A percentile compares a stretch with the other conserved stretches of the same genome.
Evolutionary conservation across 306 rosid species (phyloP).

Genomic region (Rosa lucieae): DNA sequence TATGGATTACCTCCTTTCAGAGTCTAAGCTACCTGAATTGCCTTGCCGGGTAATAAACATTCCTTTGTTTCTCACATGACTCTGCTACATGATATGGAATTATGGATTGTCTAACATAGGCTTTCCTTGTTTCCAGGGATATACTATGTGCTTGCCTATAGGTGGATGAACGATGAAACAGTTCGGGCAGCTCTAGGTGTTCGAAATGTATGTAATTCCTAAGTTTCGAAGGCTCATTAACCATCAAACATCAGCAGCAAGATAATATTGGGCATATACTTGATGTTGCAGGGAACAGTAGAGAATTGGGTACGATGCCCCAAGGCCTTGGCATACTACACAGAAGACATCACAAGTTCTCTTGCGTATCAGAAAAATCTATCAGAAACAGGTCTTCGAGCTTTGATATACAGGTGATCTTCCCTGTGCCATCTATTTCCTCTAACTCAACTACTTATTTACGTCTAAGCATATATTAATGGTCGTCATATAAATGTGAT

Average conservation of each 20-base stretch:
- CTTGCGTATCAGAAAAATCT: slow-evolving; percentile 25
- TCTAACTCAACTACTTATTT: neutral
- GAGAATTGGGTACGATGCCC: slow-evolving; percentile 30
- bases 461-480: neutral
- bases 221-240: no score
- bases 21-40: slow-evolving; percentile 13
- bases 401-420: slow-evolving; percentile 35
- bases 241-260: neutral
- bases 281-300: slow-evolving; percentile 28
- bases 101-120: neutral
- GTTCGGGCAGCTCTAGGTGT: slow-evolving; percentile 27
- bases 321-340: neutral
- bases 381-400: slow-evolving; percentile 27
- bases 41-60: slow-evolving; percentile 20
- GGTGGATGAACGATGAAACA: slow-evolving; percentile 26
- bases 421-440: no score
- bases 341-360: slow-evolving; percentile 17
- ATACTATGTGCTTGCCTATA: slow-evolving; percentile 6
- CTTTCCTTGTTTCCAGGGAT: slow-evolving; percentile 6
- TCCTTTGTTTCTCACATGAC: neutral
- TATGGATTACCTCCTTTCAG: slow-evolving; percentile 16
- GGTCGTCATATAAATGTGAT: neutral
- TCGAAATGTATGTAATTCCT: slow-evolving; percentile 11
- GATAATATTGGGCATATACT: neutral
- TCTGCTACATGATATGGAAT: neutral